Base-by-base conservation (phyloP, 2,329 filamentous ascomycete genomes). In the Botrytis fragariae region DNA sequence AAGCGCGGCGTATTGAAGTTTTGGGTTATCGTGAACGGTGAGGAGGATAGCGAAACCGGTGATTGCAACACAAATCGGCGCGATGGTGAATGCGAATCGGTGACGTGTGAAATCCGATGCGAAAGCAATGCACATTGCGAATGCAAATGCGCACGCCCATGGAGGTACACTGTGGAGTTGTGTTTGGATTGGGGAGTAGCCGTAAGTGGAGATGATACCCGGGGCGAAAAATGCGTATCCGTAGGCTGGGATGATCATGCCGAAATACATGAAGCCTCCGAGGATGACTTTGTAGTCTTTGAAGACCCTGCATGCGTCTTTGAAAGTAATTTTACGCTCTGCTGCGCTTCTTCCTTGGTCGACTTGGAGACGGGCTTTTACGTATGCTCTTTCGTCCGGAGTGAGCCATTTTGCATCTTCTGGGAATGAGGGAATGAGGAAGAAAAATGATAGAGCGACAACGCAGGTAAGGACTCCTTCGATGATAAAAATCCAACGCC, bases 401-500 rank as follows among this genome's bases (percentile, higher is more conserved):
- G 83, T 87, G 73, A 95, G 84, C 91, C 92, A 95, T 78, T 88
- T 91, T 42, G 88, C 89, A 71, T 93, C 87, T 81, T 93, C 92
- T 2, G 92, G 92, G 82, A 95, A 95, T 74, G 90, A 88, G 0
- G 92, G 91, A 62, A 95, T 88, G 59, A 88, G 82, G 81, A 94
- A 94, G 82, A 87, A 91, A 80, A 91, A 90, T 69, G 87, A 77
- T 71, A 92, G 80, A 59, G 89, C 87, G 64, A 91, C 84, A 39
- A 91, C 78, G 72, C 88, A 87, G 16, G 91, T 93, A 20, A 92
- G 82, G 7, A 84, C 77, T 9, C 92, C 92, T 81, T 95, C 93
- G 12, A 95, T 82, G 79, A 98, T 92, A 80, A 95, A 95, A 76
- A 94, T 92, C 91, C 92, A 95, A 71, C 92, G 85, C 93, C 93